Evolutionary conservation across 345 rosid species (phyloP), one percentile per base, ranked within the genome.

Genomic region (Linum trigynum): DNA sequence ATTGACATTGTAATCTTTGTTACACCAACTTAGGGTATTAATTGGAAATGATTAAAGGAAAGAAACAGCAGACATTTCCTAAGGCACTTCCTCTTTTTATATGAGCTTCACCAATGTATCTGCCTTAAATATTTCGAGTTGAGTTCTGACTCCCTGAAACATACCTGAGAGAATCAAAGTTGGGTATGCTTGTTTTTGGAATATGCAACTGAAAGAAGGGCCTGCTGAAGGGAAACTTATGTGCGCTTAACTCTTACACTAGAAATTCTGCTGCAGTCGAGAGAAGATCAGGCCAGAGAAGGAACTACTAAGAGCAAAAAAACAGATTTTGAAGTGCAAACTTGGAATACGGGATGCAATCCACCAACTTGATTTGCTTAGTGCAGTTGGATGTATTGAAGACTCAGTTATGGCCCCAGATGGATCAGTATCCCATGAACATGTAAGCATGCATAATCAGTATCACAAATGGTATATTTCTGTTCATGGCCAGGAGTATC

Each of bases 381-480:
- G 97, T 74, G 80, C 85, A 3, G 90, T 82, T 39, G 96, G 99
- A 64, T 74, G 91, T 17, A 95, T 95, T 43, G 95, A 87, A 72
- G 91, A 81, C 69, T 76, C 90, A 15, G 89, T 79, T 63, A 91
- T 91, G 66, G 96, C 96, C 72, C 81, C 95, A 35, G 97, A 95
- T 83, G 99, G 99, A 57, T 89, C 96, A 67, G 85, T 91, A 71
- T 83, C 90, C 75, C 96, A 91, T 79, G 97, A 91, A 79, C 87
- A 89, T 78, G 99, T 95, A 83, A 81, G 62, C 37, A 58, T 62
- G 59, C 50, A 38, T 43, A 45, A 62, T 37, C 36, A 39, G 32
- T 45, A 55, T 55, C 38, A 41, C 45, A 41, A 41, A 41, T 41
- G 9, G 6, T 41, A 41, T 41, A 41, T 8, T 41, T 4, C 45